phyloP scores from a whole-genome alignment of 2,329 filamentous ascomycete species.

The Emmonsiellopsis sp. region DNA sequence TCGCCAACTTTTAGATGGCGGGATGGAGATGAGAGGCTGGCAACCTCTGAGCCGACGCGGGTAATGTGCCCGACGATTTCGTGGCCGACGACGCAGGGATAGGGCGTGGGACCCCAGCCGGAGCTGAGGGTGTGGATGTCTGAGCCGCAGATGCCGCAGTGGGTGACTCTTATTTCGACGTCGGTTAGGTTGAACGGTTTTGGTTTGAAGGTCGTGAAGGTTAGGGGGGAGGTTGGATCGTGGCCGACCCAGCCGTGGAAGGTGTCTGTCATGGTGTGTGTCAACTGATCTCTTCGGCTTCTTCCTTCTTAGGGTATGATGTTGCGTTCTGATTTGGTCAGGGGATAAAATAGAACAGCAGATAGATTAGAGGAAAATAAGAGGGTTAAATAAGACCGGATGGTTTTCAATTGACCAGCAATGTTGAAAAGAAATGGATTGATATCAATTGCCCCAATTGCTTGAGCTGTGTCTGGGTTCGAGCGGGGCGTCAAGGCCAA shows the following conservation, averaged over 20 bases:
- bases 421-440: no score
- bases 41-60: slow-evolving; percentile 58
- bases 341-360: no score
- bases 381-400: no score
- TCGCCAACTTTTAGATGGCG: slow-evolving; percentile 52
- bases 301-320: background rate
- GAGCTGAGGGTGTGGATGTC: slow-evolving; percentile 52
- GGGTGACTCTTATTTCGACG: slow-evolving; percentile 56
- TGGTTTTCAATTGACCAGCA: no score
- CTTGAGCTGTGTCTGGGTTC: no score
- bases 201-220: slow-evolving; percentile 28
- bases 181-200: slow-evolving; percentile 50
- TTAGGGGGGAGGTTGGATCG: slow-evolving; percentile 23
- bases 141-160: slow-evolving; percentile 59
- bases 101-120: slow-evolving; percentile 41
- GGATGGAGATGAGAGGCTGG: slow-evolving; percentile 27
- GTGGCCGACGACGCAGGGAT: slow-evolving; percentile 46
- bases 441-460: no score
- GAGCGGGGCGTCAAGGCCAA: no score
- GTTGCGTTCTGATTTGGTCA: no score
- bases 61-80: slow-evolving; percentile 62
- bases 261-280: background rate
- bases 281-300: background rate
- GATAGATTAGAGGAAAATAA: no score
- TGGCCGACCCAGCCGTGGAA: slow-evolving; percentile 34